Percentiles rank a stretch among this genome's conserved stretches.
Evolutionary conservation across 2,329 filamentous ascomycete species (phyloP).

Genomic region (Podosphaera fusca): DNA sequence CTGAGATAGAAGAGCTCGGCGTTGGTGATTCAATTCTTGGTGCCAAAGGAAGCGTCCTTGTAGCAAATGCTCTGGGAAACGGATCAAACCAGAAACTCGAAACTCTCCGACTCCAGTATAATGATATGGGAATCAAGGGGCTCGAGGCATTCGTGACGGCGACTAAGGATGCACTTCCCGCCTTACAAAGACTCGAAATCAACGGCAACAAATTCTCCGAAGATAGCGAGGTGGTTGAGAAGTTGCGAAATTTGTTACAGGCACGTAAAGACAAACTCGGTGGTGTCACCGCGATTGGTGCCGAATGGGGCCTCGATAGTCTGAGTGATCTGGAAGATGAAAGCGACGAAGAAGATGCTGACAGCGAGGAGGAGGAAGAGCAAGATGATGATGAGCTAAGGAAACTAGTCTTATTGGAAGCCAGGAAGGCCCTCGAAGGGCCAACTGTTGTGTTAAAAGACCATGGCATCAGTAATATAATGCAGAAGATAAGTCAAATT

Average conservation of each 20-base stretch:
- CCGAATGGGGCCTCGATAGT: conserved; percentile 67
- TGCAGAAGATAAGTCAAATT: conserved; percentile 49
- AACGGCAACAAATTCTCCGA: conserved; percentile 92
- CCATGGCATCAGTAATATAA: conserved; percentile 21
- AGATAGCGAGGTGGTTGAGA: conserved; percentile 50
- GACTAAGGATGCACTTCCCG: conserved; percentile 43
- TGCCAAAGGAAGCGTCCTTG: conserved; percentile 48
- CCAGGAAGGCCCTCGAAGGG: conserved; percentile 49
- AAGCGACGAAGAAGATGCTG: conserved; percentile 45
- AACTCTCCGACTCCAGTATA: conserved; percentile 69
- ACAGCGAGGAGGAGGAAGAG: conserved; percentile 34
- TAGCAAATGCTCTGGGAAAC: conserved; percentile 49
- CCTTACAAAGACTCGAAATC: conserved; percentile 65
- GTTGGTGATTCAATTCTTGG: conserved; percentile 74
- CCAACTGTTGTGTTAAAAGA: conserved; percentile 44
- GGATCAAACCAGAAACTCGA: conserved; percentile 63
- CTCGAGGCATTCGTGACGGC: conserved; percentile 49
- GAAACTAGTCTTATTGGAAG: conserved; percentile 46
- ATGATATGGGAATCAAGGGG: conserved; percentile 66
- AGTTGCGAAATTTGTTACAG: conserved; percentile 48
- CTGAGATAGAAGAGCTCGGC: conserved; percentile 56
- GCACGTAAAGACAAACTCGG: conserved; percentile 53
- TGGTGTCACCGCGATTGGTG: conserved; percentile 45
- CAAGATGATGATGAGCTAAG: conserved; percentile 31
- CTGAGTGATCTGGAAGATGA: conserved; percentile 61